Base-by-base conservation (phyloP, 1,284 basidiomycete genomes). In the Irpex lacteus region DNA sequence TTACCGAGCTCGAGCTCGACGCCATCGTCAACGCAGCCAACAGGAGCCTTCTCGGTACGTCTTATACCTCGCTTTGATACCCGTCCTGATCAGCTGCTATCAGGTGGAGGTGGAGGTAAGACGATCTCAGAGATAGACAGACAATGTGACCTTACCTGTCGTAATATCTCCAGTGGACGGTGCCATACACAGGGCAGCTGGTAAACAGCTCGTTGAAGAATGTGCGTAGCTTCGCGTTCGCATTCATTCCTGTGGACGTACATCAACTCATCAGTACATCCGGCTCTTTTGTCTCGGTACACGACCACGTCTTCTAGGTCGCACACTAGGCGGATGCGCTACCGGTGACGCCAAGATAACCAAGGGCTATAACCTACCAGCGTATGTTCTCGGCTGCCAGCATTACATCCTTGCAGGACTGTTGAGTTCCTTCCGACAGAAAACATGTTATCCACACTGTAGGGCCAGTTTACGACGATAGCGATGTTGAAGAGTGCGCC, bases 11-110 rank as follows among this genome's bases (percentile, higher is more conserved):
- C 32, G 78, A 86, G 59, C 77, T 92, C 7, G 92, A 95, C 72
- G 83, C 88, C 32, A 92, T 97, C 65, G 94, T 96, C 60, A 97
- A 96, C 72, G 95, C 95, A 6, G 94, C 94, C 4, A 95, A 96
- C 74, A 81, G 81, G 60, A 85, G 84, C 52, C 79, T 97, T 26
- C 80, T 92, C 50, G 95, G 95, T 84, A 72, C 49, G 79, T 77
- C 26, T 49, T 54, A 57, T 63, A 44, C 65, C 61, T 49, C 60
- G 47, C 47, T 58, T 26, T 56, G 26, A 36, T 56, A 15, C 26
- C 53, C 61, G 44, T 49, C 54, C 37, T 65, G 49, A 47, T 47
- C 65, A 47, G 13, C 57, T 34, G 64, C 37, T 52, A 60, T 54
- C 62, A 90, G 89, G 88, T 53, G 89, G 89, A 4, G 87, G 89